Conservation (phyloP, 2,329 filamentous ascomycete genomes). For the Pezicula radicicola region DNA sequence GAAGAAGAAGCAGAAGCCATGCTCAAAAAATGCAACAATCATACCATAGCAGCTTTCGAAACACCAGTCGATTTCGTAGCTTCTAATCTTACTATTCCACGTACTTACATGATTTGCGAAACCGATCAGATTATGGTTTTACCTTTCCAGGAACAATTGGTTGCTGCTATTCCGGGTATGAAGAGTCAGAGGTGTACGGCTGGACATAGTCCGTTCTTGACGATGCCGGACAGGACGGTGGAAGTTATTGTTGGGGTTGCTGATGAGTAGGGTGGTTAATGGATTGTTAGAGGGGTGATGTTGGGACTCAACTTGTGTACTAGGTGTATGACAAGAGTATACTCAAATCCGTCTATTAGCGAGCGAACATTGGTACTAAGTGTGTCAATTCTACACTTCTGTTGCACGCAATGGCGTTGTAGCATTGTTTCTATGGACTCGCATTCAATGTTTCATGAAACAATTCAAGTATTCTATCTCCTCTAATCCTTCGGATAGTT, state of each 20-base stretch:
- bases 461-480: no score
- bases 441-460: no score
- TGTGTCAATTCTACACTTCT: no score
- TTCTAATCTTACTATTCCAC: slow-evolving; percentile 2
- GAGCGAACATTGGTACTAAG: no score
- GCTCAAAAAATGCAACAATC: neutral
- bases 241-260: slow-evolving; percentile 5
- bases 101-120: slow-evolving; percentile 3
- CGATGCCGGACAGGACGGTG: slow-evolving; percentile 4
- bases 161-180: slow-evolving; percentile 3
- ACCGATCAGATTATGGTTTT: slow-evolving; percentile 4
- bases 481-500: no score
- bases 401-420: no score
- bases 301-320: no score
- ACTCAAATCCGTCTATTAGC: no score
- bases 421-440: no score
- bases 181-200: neutral
- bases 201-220: slow-evolving; percentile 11
- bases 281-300: no score
- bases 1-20: neutral
- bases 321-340: no score
- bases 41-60: neutral
- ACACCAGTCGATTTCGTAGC: slow-evolving; percentile 3
- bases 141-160: slow-evolving; percentile 1
- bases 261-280: neutral